A percentile compares a stretch with the other conserved stretches of the same genome.
Conservation (phyloP, 441 rosid species). For the Adansonia madagascariensis region DNA sequence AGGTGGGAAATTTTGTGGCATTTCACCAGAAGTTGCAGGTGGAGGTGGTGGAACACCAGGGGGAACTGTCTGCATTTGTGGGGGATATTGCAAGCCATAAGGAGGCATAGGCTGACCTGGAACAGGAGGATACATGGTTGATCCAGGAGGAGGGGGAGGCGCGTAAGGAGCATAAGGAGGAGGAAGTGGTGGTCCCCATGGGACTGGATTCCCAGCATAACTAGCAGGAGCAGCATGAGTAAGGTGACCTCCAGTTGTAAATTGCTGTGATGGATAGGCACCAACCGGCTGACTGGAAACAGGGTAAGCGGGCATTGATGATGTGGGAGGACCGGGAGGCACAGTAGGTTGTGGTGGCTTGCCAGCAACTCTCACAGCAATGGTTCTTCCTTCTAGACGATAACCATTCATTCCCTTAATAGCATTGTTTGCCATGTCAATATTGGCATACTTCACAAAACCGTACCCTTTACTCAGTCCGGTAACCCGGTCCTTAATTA, state of each 20-base stretch:
- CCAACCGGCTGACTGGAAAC: constrained; percentile 63
- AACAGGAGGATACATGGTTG: constrained; percentile 61
- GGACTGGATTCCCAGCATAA: constrained; percentile 67
- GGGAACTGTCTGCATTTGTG: constrained; percentile 63
- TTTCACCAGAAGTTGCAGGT: constrained; percentile 59
- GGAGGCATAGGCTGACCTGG: constrained; percentile 87
- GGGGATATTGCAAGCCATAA: constrained; percentile 80
- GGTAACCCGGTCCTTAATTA: constrained; percentile 77
- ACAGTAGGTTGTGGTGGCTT: constrained; percentile 82
- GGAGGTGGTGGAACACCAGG: constrained; percentile 61
- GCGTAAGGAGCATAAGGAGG: constrained; percentile 74
- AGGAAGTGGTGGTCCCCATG: constrained; percentile 89
- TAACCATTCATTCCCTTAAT: constrained; percentile 82
- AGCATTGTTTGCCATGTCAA: constrained; percentile 87
- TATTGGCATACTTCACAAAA: constrained; percentile 89
- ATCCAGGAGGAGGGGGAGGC: constrained; percentile 84
- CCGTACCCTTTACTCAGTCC: constrained; percentile 92
- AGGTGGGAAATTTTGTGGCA: constrained; percentile 78
- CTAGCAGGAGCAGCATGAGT: constrained; percentile 56
- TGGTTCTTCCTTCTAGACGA: constrained; percentile 77
- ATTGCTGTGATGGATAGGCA: constrained; percentile 81
- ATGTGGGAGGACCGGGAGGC: constrained; percentile 73
- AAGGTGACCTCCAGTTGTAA: constrained; percentile 73
- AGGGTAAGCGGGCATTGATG: constrained; percentile 62
- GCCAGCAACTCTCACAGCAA: constrained; percentile 95